phyloP scores from a whole-genome alignment of 2,329 filamentous ascomycete species.

The Celoporthe dispersa region DNA sequence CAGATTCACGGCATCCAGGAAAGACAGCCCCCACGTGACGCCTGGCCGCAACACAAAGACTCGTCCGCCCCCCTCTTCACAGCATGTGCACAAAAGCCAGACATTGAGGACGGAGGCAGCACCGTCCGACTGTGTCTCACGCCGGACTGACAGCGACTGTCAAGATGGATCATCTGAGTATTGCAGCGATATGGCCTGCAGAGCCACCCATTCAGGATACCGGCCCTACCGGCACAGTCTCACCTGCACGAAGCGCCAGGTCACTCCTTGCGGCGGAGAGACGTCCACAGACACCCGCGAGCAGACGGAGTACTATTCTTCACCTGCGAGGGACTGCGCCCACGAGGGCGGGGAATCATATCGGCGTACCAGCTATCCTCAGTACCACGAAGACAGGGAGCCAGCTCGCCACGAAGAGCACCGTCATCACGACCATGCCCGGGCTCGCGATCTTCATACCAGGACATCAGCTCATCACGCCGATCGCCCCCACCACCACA shows the following conservation, averaged over 20 bases:
- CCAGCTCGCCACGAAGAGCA: background rate
- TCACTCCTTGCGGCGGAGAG: constrained; percentile 11
- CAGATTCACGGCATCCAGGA: constrained; percentile 21
- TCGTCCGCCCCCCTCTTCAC: background rate
- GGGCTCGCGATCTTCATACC: background rate
- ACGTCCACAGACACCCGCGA: constrained; percentile 23
- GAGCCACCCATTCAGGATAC: constrained; percentile 32
- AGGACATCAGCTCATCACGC: background rate
- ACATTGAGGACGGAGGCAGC: background rate
- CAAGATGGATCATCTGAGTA: constrained; percentile 17
- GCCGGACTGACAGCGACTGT: constrained; percentile 25
- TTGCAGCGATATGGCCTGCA: constrained; percentile 31
- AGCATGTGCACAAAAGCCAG: constrained; percentile 9
- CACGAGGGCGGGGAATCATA: background rate
- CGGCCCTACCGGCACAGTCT: constrained; percentile 33
- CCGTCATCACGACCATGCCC: background rate
- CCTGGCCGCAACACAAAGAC: constrained; percentile 31
- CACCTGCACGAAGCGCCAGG: constrained; percentile 27
- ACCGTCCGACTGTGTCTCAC: constrained; percentile 26
- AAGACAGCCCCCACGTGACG: constrained; percentile 34
- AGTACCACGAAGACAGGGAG: background rate
- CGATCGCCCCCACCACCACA: background rate
- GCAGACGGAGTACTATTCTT: constrained; percentile 12
- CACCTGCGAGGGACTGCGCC: background rate
- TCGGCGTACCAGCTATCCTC: background rate